Evolutionary conservation across 2,329 filamentous ascomycete species (phyloP).

Genomic region (Knoxdaviesia proteae): DNA sequence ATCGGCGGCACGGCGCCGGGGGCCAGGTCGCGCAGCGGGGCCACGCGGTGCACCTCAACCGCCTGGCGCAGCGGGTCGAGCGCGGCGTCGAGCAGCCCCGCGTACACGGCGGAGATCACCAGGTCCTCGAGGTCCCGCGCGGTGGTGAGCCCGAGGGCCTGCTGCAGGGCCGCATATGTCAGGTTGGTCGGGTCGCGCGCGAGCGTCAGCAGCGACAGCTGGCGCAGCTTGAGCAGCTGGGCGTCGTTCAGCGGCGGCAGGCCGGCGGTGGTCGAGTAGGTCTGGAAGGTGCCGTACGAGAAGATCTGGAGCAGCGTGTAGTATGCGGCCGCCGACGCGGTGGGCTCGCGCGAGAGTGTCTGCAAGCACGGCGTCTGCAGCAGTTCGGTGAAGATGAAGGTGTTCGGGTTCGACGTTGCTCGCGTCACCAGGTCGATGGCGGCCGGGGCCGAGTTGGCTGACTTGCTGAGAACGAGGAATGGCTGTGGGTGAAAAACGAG

Average conservation of each 20-base stretch:
- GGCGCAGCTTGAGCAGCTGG: conserved; percentile 70
- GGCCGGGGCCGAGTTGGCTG: conserved; percentile 63
- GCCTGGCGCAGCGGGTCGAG: conserved; percentile 59
- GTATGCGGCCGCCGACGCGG: conserved; percentile 24
- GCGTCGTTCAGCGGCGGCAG: conserved; percentile 53
- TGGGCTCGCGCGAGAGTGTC: conserved; percentile 27
- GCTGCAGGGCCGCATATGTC: conserved; percentile 49
- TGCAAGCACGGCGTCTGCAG: conserved; percentile 64
- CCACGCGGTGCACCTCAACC: conserved; percentile 60
- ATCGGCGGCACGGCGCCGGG: conserved; percentile 52
- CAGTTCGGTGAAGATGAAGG: conserved; percentile 88
- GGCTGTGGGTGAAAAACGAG: conserved; percentile 33
- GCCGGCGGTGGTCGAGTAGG: conserved; percentile 33
- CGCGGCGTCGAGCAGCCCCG: conserved; percentile 59
- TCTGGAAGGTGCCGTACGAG: conserved; percentile 71
- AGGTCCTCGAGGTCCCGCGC: conserved; percentile 61
- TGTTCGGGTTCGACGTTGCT: conserved; percentile 75
- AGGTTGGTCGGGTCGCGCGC: conserved; percentile 47
- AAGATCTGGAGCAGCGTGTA: conserved; percentile 69
- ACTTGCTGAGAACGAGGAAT: conserved; percentile 77
- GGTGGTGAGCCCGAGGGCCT: conserved; percentile 43
- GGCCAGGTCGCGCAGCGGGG: conserved; percentile 68
- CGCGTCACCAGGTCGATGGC: conserved; percentile 70
- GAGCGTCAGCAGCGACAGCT: conserved; percentile 72
- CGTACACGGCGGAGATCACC: conserved; percentile 73